phyloP scores from a whole-genome alignment of 2,329 filamentous ascomycete species.

The Decorospora gaudefroyi region DNA sequence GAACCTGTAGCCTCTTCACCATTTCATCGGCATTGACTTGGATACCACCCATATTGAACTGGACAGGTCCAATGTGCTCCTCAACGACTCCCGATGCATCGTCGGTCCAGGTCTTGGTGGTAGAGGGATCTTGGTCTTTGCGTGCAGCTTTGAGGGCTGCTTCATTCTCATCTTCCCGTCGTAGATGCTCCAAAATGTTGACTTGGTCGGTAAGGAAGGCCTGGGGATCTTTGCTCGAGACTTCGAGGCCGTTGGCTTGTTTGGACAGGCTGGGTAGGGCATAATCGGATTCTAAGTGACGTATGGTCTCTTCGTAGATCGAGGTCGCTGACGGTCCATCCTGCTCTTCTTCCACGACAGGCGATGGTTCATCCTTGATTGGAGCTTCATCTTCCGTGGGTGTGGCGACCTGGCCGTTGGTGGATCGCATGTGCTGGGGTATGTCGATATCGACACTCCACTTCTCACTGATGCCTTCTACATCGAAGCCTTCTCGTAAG shows the following conservation, averaged over 20 bases:
- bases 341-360: slow-evolving; percentile 18
- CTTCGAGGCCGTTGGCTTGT: slow-evolving; percentile 58
- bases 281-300: slow-evolving; percentile 67
- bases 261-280: slow-evolving; percentile 48
- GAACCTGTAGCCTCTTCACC: slow-evolving; percentile 81
- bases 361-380: slow-evolving; percentile 13
- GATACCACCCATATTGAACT: slow-evolving; percentile 98
- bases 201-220: slow-evolving; percentile 76
- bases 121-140: slow-evolving; percentile 42
- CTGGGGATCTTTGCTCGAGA: slow-evolving; percentile 75
- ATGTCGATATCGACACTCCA: slow-evolving; percentile 83
- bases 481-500: slow-evolving; percentile 86
- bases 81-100: slow-evolving; percentile 48
- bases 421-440: slow-evolving; percentile 32
- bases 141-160: slow-evolving; percentile 49
- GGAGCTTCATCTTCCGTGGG: slow-evolving; percentile 18
- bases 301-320: slow-evolving; percentile 78
- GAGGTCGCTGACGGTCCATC: slow-evolving; percentile 64
- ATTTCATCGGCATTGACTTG: slow-evolving; percentile 95
- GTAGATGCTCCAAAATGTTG: slow-evolving; percentile 70
- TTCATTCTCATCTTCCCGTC: slow-evolving; percentile 62
- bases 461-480: slow-evolving; percentile 79
- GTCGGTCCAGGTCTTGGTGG: slow-evolving; percentile 27
- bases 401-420: slow-evolving; percentile 27
- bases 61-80: slow-evolving; percentile 83